These are phyloP conservation scores for Cladophialophora bantiana DNA, from an alignment of 2,329 filamentous ascomycete species.

Conservation along the genomic window DNA sequence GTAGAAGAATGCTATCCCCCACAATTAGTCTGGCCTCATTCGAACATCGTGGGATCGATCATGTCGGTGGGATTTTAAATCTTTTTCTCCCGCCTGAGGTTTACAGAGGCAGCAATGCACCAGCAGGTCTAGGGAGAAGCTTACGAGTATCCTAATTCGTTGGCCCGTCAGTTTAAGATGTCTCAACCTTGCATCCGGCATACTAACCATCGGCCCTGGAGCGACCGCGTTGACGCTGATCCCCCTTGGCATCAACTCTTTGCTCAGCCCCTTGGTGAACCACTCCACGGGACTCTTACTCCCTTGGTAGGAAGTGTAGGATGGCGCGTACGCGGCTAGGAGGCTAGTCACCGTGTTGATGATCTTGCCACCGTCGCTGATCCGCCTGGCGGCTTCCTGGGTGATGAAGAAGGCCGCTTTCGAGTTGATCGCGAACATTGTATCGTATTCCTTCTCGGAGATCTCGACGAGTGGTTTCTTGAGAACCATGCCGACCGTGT, in stretches of 20 bases:
- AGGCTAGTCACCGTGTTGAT: conserved; percentile 57
- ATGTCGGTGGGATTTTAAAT: neutral
- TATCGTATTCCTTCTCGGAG: conserved; percentile 55
- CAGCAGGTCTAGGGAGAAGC: neutral
- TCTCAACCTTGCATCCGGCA: neutral
- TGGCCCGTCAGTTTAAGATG: neutral
- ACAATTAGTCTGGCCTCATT: neutral
- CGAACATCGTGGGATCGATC: neutral
- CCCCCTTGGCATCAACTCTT: conserved; percentile 44
- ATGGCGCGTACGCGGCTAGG: conserved; percentile 56
- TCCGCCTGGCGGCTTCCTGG: conserved; percentile 52
- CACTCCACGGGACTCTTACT: conserved; percentile 52
- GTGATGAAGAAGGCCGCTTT: conserved; percentile 57
- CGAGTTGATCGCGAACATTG: conserved; percentile 58
- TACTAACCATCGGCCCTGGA: conserved; percentile 50
- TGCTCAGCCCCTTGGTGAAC: conserved; percentile 45
- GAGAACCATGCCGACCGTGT: conserved; percentile 59
- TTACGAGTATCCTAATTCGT: conserved; percentile 20
- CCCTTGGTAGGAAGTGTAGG: conserved; percentile 57
- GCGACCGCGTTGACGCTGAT: conserved; percentile 50
- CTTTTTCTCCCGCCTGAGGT: neutral
- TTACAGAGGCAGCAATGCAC: neutral
- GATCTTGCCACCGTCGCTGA: conserved; percentile 56
- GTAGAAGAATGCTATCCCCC: conserved; percentile 53
- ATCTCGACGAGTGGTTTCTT: conserved; percentile 57